These are phyloP conservation scores for Podospora tetraspora DNA, from an alignment of 495 filamentous ascomycete genomes.

Conservation along the genomic window DNA sequence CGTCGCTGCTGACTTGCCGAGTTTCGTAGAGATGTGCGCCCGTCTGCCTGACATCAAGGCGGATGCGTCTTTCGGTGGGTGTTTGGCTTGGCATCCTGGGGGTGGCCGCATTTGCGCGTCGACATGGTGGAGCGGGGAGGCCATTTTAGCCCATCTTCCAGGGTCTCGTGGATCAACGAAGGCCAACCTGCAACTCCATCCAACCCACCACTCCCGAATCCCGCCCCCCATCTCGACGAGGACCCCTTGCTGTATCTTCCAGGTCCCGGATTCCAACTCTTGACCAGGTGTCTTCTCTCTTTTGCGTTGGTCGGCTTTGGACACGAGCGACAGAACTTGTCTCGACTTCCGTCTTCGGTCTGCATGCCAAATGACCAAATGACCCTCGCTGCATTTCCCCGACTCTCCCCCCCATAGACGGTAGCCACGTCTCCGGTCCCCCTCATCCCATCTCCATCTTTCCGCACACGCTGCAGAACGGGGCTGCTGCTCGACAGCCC, in stretches of 20 bases:
- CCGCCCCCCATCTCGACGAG: neutral
- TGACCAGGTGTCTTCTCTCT: neutral
- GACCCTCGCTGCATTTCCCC: conserved; percentile 8
- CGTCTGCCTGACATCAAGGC: neutral
- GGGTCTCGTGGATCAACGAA: neutral
- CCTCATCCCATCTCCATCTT: conserved; percentile 11
- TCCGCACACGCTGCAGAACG: conserved; percentile 35
- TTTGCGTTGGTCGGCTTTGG: neutral
- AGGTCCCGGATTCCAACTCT: neutral
- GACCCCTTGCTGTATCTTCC: neutral
- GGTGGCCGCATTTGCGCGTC: neutral
- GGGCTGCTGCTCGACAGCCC: conserved; percentile 60
- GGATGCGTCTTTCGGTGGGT: neutral
- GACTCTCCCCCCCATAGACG: conserved; percentile 7
- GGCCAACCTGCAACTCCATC: neutral
- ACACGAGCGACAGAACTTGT: neutral
- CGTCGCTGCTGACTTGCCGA: conserved; percentile 10
- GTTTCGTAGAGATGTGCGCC: conserved; percentile 16
- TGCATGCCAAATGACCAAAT: conserved; percentile 13
- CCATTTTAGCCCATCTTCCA: neutral
- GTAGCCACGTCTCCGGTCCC: neutral
- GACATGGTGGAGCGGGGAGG: neutral
- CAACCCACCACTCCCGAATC: neutral
- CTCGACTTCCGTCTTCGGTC: neutral
- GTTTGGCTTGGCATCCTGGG: neutral